Base-by-base conservation (phyloP, 2,329 filamentous ascomycete genomes). In the Diaporthe australafricana region DNA sequence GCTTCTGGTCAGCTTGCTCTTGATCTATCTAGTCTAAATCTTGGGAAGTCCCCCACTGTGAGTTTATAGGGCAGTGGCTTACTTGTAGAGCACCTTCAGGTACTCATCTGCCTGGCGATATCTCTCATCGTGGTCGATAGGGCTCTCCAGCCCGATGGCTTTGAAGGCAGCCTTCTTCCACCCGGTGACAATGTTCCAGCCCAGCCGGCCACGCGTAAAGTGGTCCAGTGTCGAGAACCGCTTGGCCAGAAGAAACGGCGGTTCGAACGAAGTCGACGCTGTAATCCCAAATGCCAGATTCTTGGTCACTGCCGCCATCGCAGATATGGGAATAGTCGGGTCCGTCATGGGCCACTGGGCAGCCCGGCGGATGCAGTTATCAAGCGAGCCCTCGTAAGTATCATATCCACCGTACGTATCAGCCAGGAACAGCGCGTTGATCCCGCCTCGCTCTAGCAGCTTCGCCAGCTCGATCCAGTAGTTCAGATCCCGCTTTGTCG, bases 281-380 rank as follows among this genome's bases (percentile, higher is more conserved):
- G 90, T 92, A 72, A 92, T 89, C 1, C 86, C 90, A 74, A 92
- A 92, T 0, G 85, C 83, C 3, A 92, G 81, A 65, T 90, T 89
- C 79, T 90, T 91, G 0, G 90, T 92, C 38, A 91, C 90, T 0
- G 90, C 89, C 3, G 90, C 90, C 90, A 92, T 92, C 40, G 90
- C 90, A 3, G 86, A 86, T 69, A 92, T 90, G 3, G 89, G 88
- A 76, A 91, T 91, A 0, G 87, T 87, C 0, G 90, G 90, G 76
- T 92, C 90, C 0, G 88, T 91, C 77, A 92, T 84, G 0, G 90
- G 90, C 88, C 89, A 92, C 76, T 92, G 90, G 0, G 90, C 89
- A 0, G 88, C 90, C 30, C 88, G 82, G 2, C 89, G 84, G 73
- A 91, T 90, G 75, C 88, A 90, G 68, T 90, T 87, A 74, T 91